A percentile compares a stretch with the other conserved stretches of the same genome.
These are phyloP conservation scores for Tardiomyces depauwii DNA, from an alignment of 1,139 yeast species.

Conservation along the genomic window DNA sequence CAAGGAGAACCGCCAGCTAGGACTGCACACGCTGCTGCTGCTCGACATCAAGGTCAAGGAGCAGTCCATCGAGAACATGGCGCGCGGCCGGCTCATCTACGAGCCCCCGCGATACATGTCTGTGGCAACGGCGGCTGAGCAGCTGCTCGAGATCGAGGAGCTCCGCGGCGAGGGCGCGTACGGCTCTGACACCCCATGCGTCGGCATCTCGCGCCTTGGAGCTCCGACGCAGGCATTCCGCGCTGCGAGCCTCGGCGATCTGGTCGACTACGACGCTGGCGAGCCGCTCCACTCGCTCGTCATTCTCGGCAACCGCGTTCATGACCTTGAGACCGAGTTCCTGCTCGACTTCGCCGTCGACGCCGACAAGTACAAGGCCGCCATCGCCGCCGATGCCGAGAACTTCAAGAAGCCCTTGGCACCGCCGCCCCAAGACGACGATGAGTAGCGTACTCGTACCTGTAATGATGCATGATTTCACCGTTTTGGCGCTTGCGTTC, in stretches of 20 bases:
- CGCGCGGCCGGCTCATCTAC: constrained; percentile 80
- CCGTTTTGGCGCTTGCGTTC: too few species aligned
- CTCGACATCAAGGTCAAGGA: constrained; percentile 94
- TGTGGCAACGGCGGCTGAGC: constrained; percentile 80
- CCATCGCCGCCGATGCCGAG: constrained; percentile 62
- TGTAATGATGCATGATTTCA: not conserved
- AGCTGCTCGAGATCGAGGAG: constrained; percentile 79
- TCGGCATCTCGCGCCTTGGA: constrained; percentile 86
- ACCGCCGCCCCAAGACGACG: not conserved
- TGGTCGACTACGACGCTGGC: constrained; percentile 78
- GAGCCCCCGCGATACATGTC: constrained; percentile 98
- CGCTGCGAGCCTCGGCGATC: constrained; percentile 63
- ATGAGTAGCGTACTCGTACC: not conserved
- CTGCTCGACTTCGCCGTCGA: constrained; percentile 66
- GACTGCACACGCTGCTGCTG: constrained; percentile 79
- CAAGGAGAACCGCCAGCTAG: constrained; percentile 79
- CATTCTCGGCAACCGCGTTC: constrained; percentile 87
- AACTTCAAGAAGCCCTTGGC: constrained; percentile 38
- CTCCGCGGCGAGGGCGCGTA: constrained; percentile 54
- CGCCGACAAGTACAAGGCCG: constrained; percentile 40
- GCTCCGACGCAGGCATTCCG: constrained; percentile 72
- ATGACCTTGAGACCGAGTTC: constrained; percentile 84
- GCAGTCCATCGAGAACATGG: constrained; percentile 89
- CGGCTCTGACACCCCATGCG: constrained; percentile 81
- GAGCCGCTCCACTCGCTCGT: constrained; percentile 89